These are phyloP conservation scores for Wallemia mellicola DNA, from an alignment of 1,284 basidiomycete species.

Conservation along the genomic window DNA sequence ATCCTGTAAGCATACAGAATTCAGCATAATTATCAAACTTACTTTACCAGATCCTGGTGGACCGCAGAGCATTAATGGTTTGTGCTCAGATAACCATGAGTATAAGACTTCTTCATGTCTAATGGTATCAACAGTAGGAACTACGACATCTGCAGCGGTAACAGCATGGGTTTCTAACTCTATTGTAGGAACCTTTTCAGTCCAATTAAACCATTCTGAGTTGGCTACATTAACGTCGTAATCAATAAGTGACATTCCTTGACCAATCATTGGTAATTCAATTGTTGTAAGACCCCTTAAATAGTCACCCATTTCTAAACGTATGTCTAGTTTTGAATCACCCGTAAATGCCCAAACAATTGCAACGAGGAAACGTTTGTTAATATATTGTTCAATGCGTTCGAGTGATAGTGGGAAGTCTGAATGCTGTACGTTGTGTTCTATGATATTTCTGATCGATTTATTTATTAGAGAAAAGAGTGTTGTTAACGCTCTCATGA, in stretches of 20 bases:
- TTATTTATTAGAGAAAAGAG: slow-evolving; percentile 95
- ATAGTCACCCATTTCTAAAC: slow-evolving; percentile 71
- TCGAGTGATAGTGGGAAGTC: slow-evolving; percentile 74
- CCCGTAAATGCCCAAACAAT: slow-evolving; percentile 97
- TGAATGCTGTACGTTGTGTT: slow-evolving; percentile 77
- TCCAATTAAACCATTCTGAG: slow-evolving; percentile 79
- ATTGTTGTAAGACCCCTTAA: slow-evolving; percentile 58
- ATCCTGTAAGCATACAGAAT: background rate
- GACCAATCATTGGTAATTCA: slow-evolving; percentile 44
- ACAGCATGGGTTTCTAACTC: slow-evolving; percentile 93
- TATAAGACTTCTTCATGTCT: slow-evolving; percentile 96
- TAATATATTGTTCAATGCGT: slow-evolving; percentile 63
- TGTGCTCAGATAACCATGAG: slow-evolving; percentile 95
- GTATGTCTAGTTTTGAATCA: slow-evolving; percentile 64
- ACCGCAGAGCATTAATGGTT: slow-evolving; percentile 91
- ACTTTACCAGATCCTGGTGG: slow-evolving; percentile 87
- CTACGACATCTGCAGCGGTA: slow-evolving; percentile 80
- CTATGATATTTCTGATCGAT: slow-evolving; percentile 67
- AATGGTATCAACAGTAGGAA: slow-evolving; percentile 93
- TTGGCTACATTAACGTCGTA: slow-evolving; percentile 67
- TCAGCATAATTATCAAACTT: background rate
- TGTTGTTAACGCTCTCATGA: slow-evolving; percentile 67
- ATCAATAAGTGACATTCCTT: slow-evolving; percentile 68
- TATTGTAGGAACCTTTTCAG: slow-evolving; percentile 64
- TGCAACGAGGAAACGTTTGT: slow-evolving; percentile 64